Evolutionary conservation across 495 filamentous ascomycete species (phyloP), one percentile per base, ranked within the genome.

Genomic region (Penicillium chermesinum): DNA sequence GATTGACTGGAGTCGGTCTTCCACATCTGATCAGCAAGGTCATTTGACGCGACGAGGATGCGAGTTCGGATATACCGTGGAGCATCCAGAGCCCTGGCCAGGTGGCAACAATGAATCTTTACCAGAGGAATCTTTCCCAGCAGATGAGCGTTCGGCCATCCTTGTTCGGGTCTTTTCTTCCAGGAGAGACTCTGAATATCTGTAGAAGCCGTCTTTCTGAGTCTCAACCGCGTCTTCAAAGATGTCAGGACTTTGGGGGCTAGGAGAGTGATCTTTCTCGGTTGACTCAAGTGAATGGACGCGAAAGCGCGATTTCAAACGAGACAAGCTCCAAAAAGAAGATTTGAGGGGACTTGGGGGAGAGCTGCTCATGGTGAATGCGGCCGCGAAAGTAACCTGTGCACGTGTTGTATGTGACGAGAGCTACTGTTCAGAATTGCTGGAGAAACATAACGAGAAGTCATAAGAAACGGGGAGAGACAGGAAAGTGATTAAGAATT

Each of bases 181-280:
- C 13, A 15, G 3, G 25, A 33, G 14, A 10, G 25, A 19, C 12
- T 36, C 55, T 2, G 59, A 63, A 41, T 66, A 67, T 36, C 46
- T 55, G 41, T 55, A 61, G 18, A 62, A 58, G 1, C 54, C 59
- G 14, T 62, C 54, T 8, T 25, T 40, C 15, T 57, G 44, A 2
- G 55, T 55, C 4, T 52, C 48, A 7, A 46, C 32, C 1, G 25
- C 17, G 27, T 47, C 47, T 14, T 36, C 44, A 2, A 12, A 42
- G 30, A 19, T 25, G 4, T 42, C 38, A 2, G 34, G 4, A 20
- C 32, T 22, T 19, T 27, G n/a, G n/a, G 38, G 10, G 17, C 2
- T 20, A 7, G 39, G 22, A 10, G 40, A 30, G 22, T 13, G 13
- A 16, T 42, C 18, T 33, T 43, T 20, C 2, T 15, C 5, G 12